Base-by-base conservation (phyloP, 2,329 filamentous ascomycete species). In the Aspergillus fischeri region DNA sequence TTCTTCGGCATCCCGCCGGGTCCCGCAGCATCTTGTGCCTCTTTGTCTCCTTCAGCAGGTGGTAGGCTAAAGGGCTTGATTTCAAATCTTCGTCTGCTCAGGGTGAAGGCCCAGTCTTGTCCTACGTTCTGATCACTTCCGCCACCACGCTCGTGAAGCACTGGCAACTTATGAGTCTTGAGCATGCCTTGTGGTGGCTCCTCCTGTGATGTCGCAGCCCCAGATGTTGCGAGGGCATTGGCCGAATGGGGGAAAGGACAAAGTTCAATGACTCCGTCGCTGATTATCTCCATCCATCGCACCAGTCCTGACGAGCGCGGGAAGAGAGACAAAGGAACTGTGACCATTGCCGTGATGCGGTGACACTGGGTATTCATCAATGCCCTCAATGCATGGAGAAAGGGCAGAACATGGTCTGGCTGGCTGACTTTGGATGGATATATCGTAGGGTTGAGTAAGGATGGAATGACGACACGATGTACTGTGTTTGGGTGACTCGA, bases 41-140 rank as follows among this genome's bases (percentile, higher is more conserved):
- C 84, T 47, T 77, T 83, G 63, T 92, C 91, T 1, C 89, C 91
- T 54, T 92, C 90, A 44, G 93, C 80, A 0, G 94, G 94, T 27
- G 94, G 94, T 47, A 99, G 79, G 70, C 89, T 94, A 74, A 92
- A 97, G 0, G 92, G 91, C 66, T 88, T 90, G 62, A 99, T 91
- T 42, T 91, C 83, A 63, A 99, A 86, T 52, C 91, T 92, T 65
- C 84, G 87, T 66, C 91, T 82, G 72, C 91, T 96, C 52, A 99
- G 77, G 59, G 87, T 92, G 73, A 99, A 99, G 4, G 92, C 92
- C 74, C 96, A 83, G 74, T 97, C 92, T 68, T 96, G 90, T 25
- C 90, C 86, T 54, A 88, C 82, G 60, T 86, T 86, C 57, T 84
- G 84, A 42, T 83, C 82, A 9, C 86, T 87, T 14, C 91, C 91